Evolutionary conservation across 225 moss, liverwort and hornwort species (phyloP).

Genomic region (Thuidium tamariscinum): DNA sequence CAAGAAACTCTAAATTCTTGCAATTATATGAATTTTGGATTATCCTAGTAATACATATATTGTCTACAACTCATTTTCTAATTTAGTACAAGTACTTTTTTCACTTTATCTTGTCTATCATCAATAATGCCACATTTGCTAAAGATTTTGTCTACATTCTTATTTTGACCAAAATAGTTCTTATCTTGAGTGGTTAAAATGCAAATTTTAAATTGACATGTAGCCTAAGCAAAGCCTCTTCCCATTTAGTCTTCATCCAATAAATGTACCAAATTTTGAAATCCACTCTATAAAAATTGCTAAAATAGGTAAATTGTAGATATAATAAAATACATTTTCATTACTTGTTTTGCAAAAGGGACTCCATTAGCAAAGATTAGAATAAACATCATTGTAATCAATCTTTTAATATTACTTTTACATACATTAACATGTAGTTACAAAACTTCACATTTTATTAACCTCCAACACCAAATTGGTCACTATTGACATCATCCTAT

Average conservation of each 20-base stretch:
- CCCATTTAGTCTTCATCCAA: accelerated
- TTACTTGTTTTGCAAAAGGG: background rate
- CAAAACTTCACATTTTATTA: background rate
- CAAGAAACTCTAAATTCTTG: background rate
- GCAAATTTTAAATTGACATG: background rate
- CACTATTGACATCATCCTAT: background rate
- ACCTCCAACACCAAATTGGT: accelerated
- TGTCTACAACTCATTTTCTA: background rate
- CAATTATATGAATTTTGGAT: accelerated
- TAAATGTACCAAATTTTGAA: background rate
- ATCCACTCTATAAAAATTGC: background rate
- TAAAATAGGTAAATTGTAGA: accelerated
- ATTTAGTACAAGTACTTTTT: background rate
- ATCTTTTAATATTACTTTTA: background rate
- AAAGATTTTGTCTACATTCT: background rate
- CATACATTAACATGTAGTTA: background rate
- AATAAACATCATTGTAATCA: background rate
- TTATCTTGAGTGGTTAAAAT: accelerated
- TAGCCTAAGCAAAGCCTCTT: background rate
- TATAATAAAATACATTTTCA: too few species aligned
- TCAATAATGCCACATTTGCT: background rate
- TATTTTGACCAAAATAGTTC: accelerated
- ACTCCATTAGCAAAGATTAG: background rate
- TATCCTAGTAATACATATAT: background rate
- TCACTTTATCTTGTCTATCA: accelerated